Evolutionary conservation across 176 grass and related monocot genomes (phyloP), one percentile per base, ranked within the genome.

Genomic region (Neostapfia colusana): DNA sequence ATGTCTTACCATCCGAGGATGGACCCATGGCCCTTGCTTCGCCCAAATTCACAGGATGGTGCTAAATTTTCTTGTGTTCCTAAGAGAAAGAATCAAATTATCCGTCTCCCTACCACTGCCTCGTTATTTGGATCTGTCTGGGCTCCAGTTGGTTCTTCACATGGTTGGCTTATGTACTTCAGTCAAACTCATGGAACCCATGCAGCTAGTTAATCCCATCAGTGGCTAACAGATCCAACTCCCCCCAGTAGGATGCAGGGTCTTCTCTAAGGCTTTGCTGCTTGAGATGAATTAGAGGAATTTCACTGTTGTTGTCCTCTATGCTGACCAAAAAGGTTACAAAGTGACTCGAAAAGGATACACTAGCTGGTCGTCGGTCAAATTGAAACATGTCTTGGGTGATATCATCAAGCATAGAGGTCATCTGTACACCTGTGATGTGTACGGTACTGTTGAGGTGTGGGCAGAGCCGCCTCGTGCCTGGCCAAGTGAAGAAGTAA

Each of bases 1-100:
- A 68, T 54, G 46, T 79, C 59, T 21, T 67, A 88, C 41, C 13
- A 1, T 84, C 81, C 86, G 31, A 80, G 86, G 64, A 56, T 84
- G 60, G 86, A 88, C 54, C 81, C 86, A 69, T 88, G 86, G 86
- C 63, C 84, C 64, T 80, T 88, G 80, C 63, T 88, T 11, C 81
- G 59, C 43, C 7, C 73, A 60, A 61, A 67, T 59, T n/a, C 14
- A 5, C 34, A 58, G 23, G 55, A 43, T 25, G 61, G 53, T 74
- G 63, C 69, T 69, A 62, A 84, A 21, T 88, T 88, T 62, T 84
- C 80, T 15, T 84, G 80, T 44, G 14, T 88, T 64, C 86, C 81
- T 75, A 81, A 88, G 57, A 84, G 56, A 64, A 84, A 88, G 55
- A 84, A 56, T 56, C 76, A 84, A 63, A 84, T 13, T 11, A 80